Conservation (phyloP, 23 red algal genomes). For the Gracilaria domingensis region DNA sequence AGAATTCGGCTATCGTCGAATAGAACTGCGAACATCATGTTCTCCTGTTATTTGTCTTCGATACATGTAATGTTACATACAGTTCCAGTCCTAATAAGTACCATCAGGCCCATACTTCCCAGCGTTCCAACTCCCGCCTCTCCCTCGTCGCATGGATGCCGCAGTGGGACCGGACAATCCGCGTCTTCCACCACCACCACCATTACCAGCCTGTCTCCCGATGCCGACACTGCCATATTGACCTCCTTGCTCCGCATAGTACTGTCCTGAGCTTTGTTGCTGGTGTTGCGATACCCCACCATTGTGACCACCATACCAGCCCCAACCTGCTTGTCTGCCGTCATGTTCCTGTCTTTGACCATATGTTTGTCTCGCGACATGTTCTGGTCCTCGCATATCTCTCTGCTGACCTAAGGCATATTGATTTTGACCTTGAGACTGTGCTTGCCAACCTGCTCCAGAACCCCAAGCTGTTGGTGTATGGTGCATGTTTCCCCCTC, state of each 20-base stretch:
- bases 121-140: neutral
- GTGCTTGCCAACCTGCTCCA: neutral
- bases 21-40: too few species aligned
- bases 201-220: neutral
- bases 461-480: neutral
- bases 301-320: neutral
- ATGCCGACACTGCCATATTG: neutral
- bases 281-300: neutral
- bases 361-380: neutral
- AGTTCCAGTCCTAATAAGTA: neutral
- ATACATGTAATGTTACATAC: neutral
- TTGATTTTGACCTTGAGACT: neutral
- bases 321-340: slow-evolving; percentile 1
- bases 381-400: neutral
- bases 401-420: neutral
- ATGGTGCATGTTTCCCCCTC: neutral
- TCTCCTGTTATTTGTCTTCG: neutral
- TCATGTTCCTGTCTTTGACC: neutral
- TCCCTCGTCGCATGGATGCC: slow-evolving; percentile 26
- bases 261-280: neutral
- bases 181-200: neutral
- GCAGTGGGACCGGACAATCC: slow-evolving; percentile 66
- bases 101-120: neutral
- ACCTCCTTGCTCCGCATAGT: slow-evolving; percentile 3
- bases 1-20: neutral